Evolutionary conservation across 768 basidiomycete genomes (phyloP), one percentile per base, ranked within the genome.

Genomic region (Aureoboletus auriporus): DNA sequence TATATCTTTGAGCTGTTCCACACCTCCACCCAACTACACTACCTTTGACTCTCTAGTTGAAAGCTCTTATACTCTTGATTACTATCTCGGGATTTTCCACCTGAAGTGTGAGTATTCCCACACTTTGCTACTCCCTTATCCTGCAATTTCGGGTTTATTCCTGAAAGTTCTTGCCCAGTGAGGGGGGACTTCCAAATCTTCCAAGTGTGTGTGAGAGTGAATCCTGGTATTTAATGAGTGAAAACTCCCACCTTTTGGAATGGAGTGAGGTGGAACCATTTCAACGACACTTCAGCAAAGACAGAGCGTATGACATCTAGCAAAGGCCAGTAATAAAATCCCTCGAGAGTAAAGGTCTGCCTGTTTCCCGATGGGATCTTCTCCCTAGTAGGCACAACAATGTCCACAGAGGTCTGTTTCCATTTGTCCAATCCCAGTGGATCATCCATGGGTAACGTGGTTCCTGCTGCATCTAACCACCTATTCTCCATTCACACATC

Each of bases 261-360:
- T 0, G 65, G 65, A 0, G 44, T 58, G 3, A 57, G 56, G 44
- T 66, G 62, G 27, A 66, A 59, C 34, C 31, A 40, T 12, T 47
- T 54, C 0, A 50, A 34, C 0, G 29, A 35, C 0, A 39, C 41
- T 13, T 60, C 49, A 0, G 52, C 17, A 9, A 61, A 55, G 0
- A 51, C 49, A 1, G 50, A 17, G 2, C 27, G 31, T 1, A 63
- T 51, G 0, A 64, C 41, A 0, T 50, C 29, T 0, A 50, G 54
- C 0, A 70, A 39, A 1, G 52, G 61, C 0, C 56, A 47, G 47
- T 63, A 56, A 9, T 50, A 46, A 3, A 72, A 51, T 0, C 65
- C 70, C 2, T 64, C 55, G 2, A 71, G 44, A 1, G 43, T n/a
- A 42, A 69, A 67, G 0, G 27, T 30, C 10, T 54, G 16, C 1